Evolutionary conservation across 306 rosid genomes (phyloP).

Genomic region (Canavalia ensiformis): DNA sequence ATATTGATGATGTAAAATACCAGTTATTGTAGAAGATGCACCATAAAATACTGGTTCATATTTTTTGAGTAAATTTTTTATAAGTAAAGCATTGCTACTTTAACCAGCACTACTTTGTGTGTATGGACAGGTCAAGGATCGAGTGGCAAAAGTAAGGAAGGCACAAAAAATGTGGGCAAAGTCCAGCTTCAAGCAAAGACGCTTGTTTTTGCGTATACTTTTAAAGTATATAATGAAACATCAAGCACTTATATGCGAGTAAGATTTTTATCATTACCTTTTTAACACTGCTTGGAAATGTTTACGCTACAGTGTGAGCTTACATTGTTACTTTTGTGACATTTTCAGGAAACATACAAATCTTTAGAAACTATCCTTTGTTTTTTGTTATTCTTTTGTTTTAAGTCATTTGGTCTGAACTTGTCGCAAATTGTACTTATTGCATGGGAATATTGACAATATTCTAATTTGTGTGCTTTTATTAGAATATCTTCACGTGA

Average conservation of each 20-base stretch:
- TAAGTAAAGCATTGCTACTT: conserved; percentile 14
- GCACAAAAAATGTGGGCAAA: conserved; percentile 90
- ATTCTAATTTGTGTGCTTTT: conserved; percentile 47
- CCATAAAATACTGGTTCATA: conserved; percentile 21
- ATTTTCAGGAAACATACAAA: not conserved
- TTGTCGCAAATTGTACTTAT: not conserved
- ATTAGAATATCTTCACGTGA: conserved; percentile 88
- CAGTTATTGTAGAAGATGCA: conserved; percentile 23
- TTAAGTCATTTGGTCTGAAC: conserved; percentile 26
- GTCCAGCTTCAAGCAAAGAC: conserved; percentile 94
- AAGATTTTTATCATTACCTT: conserved; percentile 31
- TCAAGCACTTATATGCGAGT: conserved; percentile 96
- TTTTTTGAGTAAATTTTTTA: conserved; percentile 2
- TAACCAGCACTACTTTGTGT: conserved; percentile 37
- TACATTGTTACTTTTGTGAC: conserved; percentile 5
- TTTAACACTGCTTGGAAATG: conserved; percentile 1
- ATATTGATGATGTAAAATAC: conserved; percentile 10
- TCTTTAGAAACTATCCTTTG: not conserved
- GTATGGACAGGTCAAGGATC: conserved; percentile 75
- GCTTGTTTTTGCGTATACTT: conserved; percentile 83
- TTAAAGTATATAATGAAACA: conserved; percentile 84
- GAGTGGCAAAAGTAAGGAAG: conserved; percentile 76
- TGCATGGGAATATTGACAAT: conserved; percentile 35
- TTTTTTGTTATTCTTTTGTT: not conserved
- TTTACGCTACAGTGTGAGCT: conserved; percentile 1